These are phyloP conservation scores for Heterobasidion occidentale DNA, from an alignment of 1,284 basidiomycete genomes.

Conservation along the genomic window DNA sequence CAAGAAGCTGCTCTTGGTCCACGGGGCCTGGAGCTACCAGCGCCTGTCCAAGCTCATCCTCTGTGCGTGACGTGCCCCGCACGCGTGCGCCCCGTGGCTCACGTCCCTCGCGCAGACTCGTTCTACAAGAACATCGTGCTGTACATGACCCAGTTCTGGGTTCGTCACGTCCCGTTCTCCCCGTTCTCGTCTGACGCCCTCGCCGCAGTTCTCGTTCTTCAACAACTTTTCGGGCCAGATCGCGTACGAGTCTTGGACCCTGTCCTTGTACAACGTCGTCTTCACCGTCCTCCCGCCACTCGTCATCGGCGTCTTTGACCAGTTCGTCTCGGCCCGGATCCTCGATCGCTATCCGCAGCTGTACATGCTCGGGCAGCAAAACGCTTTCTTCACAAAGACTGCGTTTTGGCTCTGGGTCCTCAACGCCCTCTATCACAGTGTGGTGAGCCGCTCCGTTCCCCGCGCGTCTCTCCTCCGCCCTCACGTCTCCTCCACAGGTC, in stretches of 20 bases:
- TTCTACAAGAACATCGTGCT: constrained; percentile 97
- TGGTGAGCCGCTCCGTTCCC: constrained; percentile 47
- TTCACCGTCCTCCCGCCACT: constrained; percentile 95
- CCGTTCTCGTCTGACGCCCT: constrained; percentile 2
- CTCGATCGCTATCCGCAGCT: constrained; percentile 96
- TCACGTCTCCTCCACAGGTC: constrained; percentile 36
- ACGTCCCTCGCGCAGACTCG: constrained; percentile 48
- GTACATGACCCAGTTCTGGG: constrained; percentile 98
- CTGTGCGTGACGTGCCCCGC: constrained; percentile 43
- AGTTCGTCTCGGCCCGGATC: constrained; percentile 95
- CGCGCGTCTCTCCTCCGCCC: neutral
- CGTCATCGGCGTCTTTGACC: constrained; percentile 96
- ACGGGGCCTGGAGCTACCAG: constrained; percentile 99
- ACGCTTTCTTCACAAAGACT: constrained; percentile 86
- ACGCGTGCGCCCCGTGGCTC: neutral
- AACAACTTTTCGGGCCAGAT: constrained; percentile 99
- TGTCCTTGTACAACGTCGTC: constrained; percentile 89
- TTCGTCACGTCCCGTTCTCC: constrained; percentile 26
- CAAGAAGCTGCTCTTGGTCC: constrained; percentile 93
- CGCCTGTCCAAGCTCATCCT: constrained; percentile 93
- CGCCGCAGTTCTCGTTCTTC: constrained; percentile 85
- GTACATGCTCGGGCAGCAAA: constrained; percentile 88
- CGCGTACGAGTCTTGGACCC: constrained; percentile 97
- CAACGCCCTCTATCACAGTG: constrained; percentile 91
- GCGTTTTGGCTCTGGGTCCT: constrained; percentile 95